Evolutionary conservation across 345 rosid species (phyloP).

Genomic region (Arabidopsis thaliana): TAIR10.1 NC_003076.8:22561001-22561500

Average conservation of each 20-base stretch:
- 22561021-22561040: neutral
- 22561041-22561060: constrained; percentile 7
- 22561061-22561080: neutral
- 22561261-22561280: constrained; percentile 8
- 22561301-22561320: neutral
- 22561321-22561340: constrained; percentile 28
- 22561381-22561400: constrained; percentile 1
- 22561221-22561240: constrained; percentile 34
- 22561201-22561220: neutral
- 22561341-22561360: constrained; percentile 43
- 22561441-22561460: neutral
- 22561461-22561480: constrained; percentile 15
- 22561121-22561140: neutral
- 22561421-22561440: constrained; percentile 38
- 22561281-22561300: neutral
- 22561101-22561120: constrained; percentile 8
- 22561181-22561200: neutral
- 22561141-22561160: neutral
- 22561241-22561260: constrained; percentile 26
- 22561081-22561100: neutral
- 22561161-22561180: constrained; percentile 10
- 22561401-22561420: constrained; percentile 37
- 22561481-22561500: constrained; percentile 18
- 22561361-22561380: constrained; percentile 41
- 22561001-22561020: neutral